A percentile compares a stretch with the other conserved stretches of the same genome.
Evolutionary conservation across 805 yeast genomes (phyloP).

Genomic region (Myxozyma sirexii): DNA sequence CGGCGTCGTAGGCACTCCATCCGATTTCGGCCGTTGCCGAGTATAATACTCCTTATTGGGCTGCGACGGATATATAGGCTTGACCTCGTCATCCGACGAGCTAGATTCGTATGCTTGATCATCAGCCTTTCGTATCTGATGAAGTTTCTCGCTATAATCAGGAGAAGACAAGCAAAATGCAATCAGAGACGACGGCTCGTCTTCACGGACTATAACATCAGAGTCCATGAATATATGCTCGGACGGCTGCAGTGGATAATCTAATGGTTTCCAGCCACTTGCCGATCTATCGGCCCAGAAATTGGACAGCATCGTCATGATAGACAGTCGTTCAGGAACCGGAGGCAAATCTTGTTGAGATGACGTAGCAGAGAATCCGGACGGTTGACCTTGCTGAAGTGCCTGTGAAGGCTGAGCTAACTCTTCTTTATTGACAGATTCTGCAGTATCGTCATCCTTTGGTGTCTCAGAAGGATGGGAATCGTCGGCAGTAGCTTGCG

Average conservation of each 20-base stretch:
- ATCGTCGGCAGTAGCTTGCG: background rate
- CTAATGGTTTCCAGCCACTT: slow-evolving; percentile 89
- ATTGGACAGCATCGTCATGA: slow-evolving; percentile 79
- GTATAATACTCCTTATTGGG: slow-evolving; percentile 22
- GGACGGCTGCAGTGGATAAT: slow-evolving; percentile 73
- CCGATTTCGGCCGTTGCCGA: slow-evolving; percentile 3
- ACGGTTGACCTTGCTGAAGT: background rate
- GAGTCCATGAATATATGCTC: slow-evolving; percentile 95
- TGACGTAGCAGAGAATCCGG: background rate
- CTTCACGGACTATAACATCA: slow-evolving; percentile 90
- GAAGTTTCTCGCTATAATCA: slow-evolving; percentile 73
- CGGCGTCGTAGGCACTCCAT: slow-evolving; percentile 7
- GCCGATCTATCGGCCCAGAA: slow-evolving; percentile 99
- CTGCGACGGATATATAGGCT: slow-evolving; percentile 6
- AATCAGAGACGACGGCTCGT: slow-evolving; percentile 92
- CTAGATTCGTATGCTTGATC: slow-evolving; percentile 16
- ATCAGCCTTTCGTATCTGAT: slow-evolving; percentile 42
- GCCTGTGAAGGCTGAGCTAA: background rate
- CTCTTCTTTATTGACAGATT: background rate
- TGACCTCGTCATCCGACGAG: slow-evolving; percentile 25
- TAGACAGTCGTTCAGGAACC: slow-evolving; percentile 63
- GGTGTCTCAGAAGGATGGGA: background rate
- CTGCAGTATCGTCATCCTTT: background rate
- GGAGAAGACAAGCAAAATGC: slow-evolving; percentile 87
- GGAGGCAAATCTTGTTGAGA: slow-evolving; percentile 29